Evolutionary conservation across 352 stramenopile species (phyloP), one percentile per base, ranked within the genome.

Genomic region (Phytopythium montanum): DNA sequence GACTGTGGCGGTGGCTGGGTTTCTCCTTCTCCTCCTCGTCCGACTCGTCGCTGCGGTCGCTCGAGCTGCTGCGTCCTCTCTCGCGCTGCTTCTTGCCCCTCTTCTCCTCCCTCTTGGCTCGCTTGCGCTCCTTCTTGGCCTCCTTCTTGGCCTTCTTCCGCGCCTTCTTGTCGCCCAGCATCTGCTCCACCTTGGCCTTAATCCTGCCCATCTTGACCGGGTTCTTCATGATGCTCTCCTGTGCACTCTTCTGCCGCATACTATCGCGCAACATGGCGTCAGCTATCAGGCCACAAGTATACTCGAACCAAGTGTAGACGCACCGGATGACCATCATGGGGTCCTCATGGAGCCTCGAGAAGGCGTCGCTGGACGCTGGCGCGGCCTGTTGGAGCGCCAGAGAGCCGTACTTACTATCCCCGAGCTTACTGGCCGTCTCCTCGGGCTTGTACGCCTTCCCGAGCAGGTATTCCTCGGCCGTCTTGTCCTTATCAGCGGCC

Each of bases 291-390:
- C 4, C 31, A 28, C 31, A 39, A 19, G 9, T 56, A 8, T 39
- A 31, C 26, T 54, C 42, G 42, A 42, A 33, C 16, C 18, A 12
- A 60, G 59, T 7, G 14, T 18, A 19, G 16, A 67, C 62, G 54
- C 79, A 82, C 64, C 80, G 77, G 38, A 99, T 98, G 19, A 95
- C 62, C 83, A 98, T 98, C 93, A 99, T 98, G 2, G 96, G 96
- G 73, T 99, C 96, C 64, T 99, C 96, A 34, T 98, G 89, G 29
- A 97, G 71, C 23, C 96, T 68, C 48, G 94, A 94, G 74, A 98
- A 98, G 19, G 81, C 68, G 62, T 98, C 91, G 57, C 97, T 98
- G 12, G 83, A 75, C 2, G 83, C 73, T 9, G 87, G 50, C 1
- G 73, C 64, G 0, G 59, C 68, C 57, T 90, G 88, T 0, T 56